phyloP scores from a whole-genome alignment of 2,329 filamentous ascomycete genomes.

The Fusarium cyanostomum region DNA sequence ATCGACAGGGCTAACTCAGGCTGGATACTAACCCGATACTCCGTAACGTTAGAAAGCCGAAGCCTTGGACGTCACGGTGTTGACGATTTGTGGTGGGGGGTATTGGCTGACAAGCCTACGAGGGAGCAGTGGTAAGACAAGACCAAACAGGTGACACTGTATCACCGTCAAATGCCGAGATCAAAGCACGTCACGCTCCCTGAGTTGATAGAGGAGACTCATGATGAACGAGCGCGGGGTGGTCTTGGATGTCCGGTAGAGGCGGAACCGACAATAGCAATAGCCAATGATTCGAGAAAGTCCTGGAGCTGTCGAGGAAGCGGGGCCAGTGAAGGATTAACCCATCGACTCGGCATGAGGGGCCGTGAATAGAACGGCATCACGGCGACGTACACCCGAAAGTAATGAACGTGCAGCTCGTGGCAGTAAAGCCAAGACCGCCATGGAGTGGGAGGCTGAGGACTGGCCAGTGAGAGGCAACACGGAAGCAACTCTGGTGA shows the following conservation, averaged over 20 bases:
- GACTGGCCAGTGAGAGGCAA: neutral
- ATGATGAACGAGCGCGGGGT: neutral
- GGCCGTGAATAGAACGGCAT: conserved; percentile 23
- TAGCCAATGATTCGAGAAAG: neutral
- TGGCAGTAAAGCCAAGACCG: neutral
- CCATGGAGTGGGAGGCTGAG: neutral
- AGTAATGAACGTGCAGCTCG: neutral
- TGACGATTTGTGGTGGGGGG: conserved; percentile 29
- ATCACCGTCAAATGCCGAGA: conserved; percentile 14
- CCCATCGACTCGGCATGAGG: conserved; percentile 2
- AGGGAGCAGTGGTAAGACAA: conserved; percentile 14
- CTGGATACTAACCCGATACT: conserved; percentile 15
- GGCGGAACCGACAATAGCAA: neutral
- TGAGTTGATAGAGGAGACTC: neutral
- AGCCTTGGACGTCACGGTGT: conserved; percentile 14
- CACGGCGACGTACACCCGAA: neutral
- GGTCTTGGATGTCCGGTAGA: conserved; percentile 5
- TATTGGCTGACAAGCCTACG: conserved; percentile 14
- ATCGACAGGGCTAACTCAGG: conserved; percentile 37
- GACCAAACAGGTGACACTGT: conserved; percentile 22
- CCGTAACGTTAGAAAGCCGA: neutral
- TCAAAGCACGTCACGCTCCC: conserved; percentile 11
- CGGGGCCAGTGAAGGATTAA: conserved; percentile 5
- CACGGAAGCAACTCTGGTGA: conserved; percentile 6
- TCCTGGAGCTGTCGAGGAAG: neutral